These are phyloP conservation scores for Lepidium africanum DNA, from an alignment of 345 rosid species.

Conservation along the genomic window DNA sequence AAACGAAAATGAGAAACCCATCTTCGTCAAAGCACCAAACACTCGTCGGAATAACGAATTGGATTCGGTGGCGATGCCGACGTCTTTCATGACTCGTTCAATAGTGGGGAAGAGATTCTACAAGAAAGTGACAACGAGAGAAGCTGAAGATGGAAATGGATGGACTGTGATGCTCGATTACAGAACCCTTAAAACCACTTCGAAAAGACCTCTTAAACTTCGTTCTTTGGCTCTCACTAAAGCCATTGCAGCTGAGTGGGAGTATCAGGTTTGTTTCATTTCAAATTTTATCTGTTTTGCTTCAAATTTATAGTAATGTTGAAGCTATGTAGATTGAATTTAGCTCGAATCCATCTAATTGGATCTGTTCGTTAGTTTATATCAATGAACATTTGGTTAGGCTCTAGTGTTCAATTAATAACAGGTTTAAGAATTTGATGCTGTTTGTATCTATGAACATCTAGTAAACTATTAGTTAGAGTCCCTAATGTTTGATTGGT, in stretches of 20 bases:
- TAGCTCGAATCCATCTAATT: not conserved
- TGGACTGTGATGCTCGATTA: slow-evolving; percentile 98
- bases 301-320: not conserved
- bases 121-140: slow-evolving; percentile 68
- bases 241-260: slow-evolving; percentile 94
- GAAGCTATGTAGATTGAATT: not conserved
- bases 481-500: not conserved
- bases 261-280: slow-evolving; percentile 60
- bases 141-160: slow-evolving; percentile 84
- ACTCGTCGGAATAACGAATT: slow-evolving; percentile 19
- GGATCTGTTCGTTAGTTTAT: not conserved
- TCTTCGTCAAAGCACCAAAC: slow-evolving; percentile 40
- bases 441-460: not conserved
- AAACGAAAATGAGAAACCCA: slow-evolving; percentile 28
- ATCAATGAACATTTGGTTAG: not conserved
- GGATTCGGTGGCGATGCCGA: slow-evolving; percentile 76
- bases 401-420: not conserved
- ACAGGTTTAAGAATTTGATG: not conserved
- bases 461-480: not conserved
- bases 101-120: slow-evolving; percentile 83
- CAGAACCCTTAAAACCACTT: slow-evolving; percentile 81
- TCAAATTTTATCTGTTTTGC: not conserved
- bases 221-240: slow-evolving; percentile 74
- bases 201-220: slow-evolving; percentile 73
- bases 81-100: slow-evolving; percentile 92